phyloP scores from a whole-genome alignment of 208 protist species.

The Crithidia fasciculata region DNA sequence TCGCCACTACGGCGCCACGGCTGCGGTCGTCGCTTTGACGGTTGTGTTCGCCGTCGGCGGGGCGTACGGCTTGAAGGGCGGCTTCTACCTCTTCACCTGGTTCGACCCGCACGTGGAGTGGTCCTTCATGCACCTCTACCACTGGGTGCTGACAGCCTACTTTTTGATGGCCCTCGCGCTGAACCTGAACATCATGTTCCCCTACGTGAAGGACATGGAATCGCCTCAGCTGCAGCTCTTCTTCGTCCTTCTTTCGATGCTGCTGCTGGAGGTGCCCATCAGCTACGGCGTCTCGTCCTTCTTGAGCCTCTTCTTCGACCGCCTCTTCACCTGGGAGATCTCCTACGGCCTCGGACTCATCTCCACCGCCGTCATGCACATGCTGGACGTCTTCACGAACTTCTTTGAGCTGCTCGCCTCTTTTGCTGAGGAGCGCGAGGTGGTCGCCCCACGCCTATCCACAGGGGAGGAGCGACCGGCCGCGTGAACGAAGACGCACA shows the following conservation, averaged over 20 bases:
- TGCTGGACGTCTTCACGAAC: slow-evolving; percentile 23
- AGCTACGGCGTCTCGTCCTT: slow-evolving; percentile 24
- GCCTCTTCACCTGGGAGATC: slow-evolving; percentile 30
- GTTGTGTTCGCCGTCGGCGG: slow-evolving; percentile 14
- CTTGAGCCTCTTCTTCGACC: slow-evolving; percentile 32
- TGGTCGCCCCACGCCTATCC: slow-evolving; percentile 16
- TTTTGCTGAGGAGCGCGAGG: slow-evolving; percentile 31
- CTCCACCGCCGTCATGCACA: slow-evolving; percentile 12
- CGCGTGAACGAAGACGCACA: neutral
- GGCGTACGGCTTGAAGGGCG: slow-evolving; percentile 21
- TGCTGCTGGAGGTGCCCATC: slow-evolving; percentile 30
- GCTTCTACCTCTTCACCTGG: slow-evolving; percentile 14
- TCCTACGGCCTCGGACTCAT: slow-evolving; percentile 29
- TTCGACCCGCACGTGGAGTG: slow-evolving; percentile 24
- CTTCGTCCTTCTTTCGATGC: slow-evolving; percentile 31
- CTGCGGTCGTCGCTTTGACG: slow-evolving; percentile 1
- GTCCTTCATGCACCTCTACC: slow-evolving; percentile 26
- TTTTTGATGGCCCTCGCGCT: slow-evolving; percentile 22
- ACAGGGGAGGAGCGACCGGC: slow-evolving; percentile 5
- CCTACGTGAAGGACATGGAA: slow-evolving; percentile 24
- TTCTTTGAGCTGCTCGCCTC: slow-evolving; percentile 27
- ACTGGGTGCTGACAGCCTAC: slow-evolving; percentile 30
- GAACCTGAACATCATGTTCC: slow-evolving; percentile 29
- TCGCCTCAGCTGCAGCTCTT: slow-evolving; percentile 24
- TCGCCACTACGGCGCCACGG: slow-evolving; percentile 20